phyloP scores from a whole-genome alignment of 805 yeast species.

The Schwanniomyces sp. region DNA sequence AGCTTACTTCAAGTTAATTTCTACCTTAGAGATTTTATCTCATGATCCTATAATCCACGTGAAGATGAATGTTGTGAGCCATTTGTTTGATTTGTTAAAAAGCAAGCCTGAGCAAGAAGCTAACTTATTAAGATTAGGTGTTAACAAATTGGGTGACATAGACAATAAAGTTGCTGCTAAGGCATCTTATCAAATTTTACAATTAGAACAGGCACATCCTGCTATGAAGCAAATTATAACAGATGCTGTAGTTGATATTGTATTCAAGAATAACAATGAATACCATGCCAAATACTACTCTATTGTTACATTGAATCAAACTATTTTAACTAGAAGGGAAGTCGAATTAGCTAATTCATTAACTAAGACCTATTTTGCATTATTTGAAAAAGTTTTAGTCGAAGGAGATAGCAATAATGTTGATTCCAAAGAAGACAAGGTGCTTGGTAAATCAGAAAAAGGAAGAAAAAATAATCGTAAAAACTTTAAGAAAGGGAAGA shows the following conservation, averaged over 20 bases:
- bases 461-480: constrained; percentile 60
- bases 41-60: constrained; percentile 92
- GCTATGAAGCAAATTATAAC: constrained; percentile 86
- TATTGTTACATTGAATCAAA: constrained; percentile 85
- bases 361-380: constrained; percentile 78
- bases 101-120: constrained; percentile 97
- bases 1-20: constrained; percentile 71
- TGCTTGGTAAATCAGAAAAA: constrained; percentile 53
- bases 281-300: constrained; percentile 89
- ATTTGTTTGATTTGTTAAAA: constrained; percentile 75
- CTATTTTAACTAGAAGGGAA: constrained; percentile 78
- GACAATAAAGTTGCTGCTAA: constrained; percentile 90
- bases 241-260: constrained; percentile 76
- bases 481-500: constrained; percentile 76
- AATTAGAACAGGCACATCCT: constrained; percentile 88
- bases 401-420: constrained; percentile 55
- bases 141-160: constrained; percentile 90
- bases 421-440: constrained; percentile 34
- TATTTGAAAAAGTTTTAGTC: constrained; percentile 79
- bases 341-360: constrained; percentile 78
- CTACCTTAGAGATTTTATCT: constrained; percentile 73
- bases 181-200: constrained; percentile 76
- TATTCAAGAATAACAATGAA: constrained; percentile 70
- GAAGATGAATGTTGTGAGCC: constrained; percentile 71
- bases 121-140: constrained; percentile 82